Evolutionary conservation across 1,284 basidiomycete species (phyloP).

Genomic region (Amylostereum areolatum): DNA sequence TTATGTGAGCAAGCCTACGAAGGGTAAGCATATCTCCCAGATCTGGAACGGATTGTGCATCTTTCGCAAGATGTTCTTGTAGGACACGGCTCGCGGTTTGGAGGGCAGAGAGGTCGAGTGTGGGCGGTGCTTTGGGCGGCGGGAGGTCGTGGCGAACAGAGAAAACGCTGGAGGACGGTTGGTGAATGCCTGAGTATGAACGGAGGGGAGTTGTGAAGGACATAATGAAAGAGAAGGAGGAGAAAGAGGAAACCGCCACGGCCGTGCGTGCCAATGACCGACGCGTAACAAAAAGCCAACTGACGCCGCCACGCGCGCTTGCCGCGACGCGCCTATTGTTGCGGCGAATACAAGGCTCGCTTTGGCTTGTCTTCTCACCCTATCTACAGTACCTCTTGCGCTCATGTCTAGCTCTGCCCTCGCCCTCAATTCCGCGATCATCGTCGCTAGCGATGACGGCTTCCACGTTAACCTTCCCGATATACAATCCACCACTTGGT

Average conservation of each 20-base stretch:
- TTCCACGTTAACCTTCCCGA: conserved; percentile 22
- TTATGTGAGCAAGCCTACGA: conserved; percentile 32
- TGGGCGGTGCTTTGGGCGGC: conserved; percentile 25
- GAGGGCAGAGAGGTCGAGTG: conserved; percentile 55
- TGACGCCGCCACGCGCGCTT: no score
- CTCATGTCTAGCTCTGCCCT: no score
- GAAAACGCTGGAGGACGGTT: not conserved
- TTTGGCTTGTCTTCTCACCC: no score
- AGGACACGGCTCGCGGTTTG: conserved; percentile 61
- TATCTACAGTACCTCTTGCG: no score
- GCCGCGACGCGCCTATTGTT: no score
- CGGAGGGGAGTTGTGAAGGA: not conserved
- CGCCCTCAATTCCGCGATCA: conserved; percentile 3
- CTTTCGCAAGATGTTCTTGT: conserved; percentile 62
- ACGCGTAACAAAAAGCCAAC: no score
- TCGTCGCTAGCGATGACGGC: conserved; percentile 4
- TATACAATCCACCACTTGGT: conserved; percentile 22
- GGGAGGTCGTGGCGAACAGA: conserved; percentile 8
- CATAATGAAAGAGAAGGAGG: not conserved
- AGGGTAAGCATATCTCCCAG: conserved; percentile 57
- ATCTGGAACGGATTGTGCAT: conserved; percentile 68
- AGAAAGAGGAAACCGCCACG: no score
- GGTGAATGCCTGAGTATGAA: no score
- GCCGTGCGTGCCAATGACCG: no score
- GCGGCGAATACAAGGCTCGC: no score